Evolutionary conservation across 1,284 basidiomycete genomes (phyloP), one percentile per base, ranked within the genome.

Genomic region (Sporisorium reilianum): DNA sequence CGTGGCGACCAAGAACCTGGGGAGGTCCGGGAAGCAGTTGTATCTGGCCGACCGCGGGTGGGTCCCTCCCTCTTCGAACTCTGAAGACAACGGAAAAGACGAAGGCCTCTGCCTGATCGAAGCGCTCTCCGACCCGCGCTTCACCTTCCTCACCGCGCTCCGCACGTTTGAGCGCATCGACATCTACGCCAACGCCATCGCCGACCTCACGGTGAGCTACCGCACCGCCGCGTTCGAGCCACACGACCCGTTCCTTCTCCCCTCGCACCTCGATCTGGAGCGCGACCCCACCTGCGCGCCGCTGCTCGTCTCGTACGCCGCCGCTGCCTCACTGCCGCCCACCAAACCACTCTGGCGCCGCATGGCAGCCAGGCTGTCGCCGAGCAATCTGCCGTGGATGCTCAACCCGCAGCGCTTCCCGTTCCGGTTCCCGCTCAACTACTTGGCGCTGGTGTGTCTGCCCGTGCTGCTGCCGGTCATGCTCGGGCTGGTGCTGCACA

Each of bases 101-200:
- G 25, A 23, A 22, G 59, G 55, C 2, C 12, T 72, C 11, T 65
- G 71, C 7, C 50, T 81, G n/a, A 30, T 81, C 9, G 72, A 77
- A 53, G 74, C 41, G 8, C 71, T 78, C 51, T 61, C 75, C 53
- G 56, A 61, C 25, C 16, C 80, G 91, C 92, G 90, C 25, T 88
- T 89, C 18, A 86, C 92, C 34, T 97, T 97, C 83, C 90, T 91
- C 79, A 89, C 92, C 72, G 92, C 90, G 3, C 87, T 97, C 38
- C 69, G 87, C 0, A 85, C 86, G 32, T 97, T 97, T 84, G 85
- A 89, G 26, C 87, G 90, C 40, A 87, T 94, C 45, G 87, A 90
- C 61, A 89, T 97, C 64, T 97, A 94, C 77, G 94, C 93, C 10
- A 96, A 95, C 85, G 89, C 91, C 16, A 74, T 85, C 5, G 81